Base-by-base conservation (phyloP, 495 filamentous ascomycete species). In the Penicillium lividum region DNA sequence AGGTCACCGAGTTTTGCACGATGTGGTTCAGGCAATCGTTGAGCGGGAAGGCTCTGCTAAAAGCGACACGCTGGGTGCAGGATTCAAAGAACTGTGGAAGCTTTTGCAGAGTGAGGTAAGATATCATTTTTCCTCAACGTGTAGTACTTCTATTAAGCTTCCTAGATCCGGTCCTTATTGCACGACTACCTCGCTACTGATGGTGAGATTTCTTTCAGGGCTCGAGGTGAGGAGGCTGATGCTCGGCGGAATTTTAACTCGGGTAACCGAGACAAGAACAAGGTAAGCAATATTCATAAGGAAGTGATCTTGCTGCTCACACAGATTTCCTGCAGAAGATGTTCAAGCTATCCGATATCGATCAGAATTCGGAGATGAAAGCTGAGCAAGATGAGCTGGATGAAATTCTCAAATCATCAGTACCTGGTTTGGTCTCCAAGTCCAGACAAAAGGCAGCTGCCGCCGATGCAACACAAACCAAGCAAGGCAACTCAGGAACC, bases 171-270 rank as follows among this genome's bases (percentile, higher is more conserved):
- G 31, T 94, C 92, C 3, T 77, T 98, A 18, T 77, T 99, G 57
- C 95, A 99, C 71, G 94, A 98, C 70, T 98, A 99, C 65, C 82
- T 99, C 55, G 93, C 95, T 4, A 94, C 91, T n/a, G 92, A 93
- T 64, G 92, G 89, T 34, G 89, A 92, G 59, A 78, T 74, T 11
- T 75, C 79, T 30, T 77, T 79, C 60, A 69, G 82, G 44, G 68
- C 75, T 15, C 75, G 78, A 40, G 69, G 75, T 9, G 71, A 77
- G 22, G 80, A 81, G 28, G 66, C 75, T 30, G 75, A 78, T 44
- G 74, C 76, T 18, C 76, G 70, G 11, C 87, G 83, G 58, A 81
- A 90, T 22, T 80, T 85, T 42, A 78, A 83, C 47, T 80, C 84
- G 8, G 77, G 73, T 11, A 79, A 84, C 34, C 78, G 91, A 60